A percentile compares a stretch with the other conserved stretches of the same genome.
These are phyloP conservation scores for Tritrichomonas musculus DNA, from an alignment of 208 protist genomes.

Conservation along the genomic window DNA sequence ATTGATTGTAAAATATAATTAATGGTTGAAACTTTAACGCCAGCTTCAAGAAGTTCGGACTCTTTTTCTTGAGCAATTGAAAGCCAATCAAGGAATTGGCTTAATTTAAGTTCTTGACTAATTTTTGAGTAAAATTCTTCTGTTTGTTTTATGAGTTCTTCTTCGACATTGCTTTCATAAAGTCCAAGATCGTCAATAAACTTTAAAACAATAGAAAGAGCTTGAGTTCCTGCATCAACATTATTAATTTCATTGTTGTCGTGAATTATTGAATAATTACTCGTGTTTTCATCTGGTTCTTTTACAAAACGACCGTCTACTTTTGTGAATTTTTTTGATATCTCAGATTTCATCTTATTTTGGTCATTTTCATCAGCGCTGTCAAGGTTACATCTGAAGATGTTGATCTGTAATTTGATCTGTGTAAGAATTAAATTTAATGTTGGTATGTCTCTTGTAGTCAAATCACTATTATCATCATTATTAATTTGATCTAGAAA, in stretches of 20 bases:
- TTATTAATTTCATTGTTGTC: too few species aligned
- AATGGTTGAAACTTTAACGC: neutral
- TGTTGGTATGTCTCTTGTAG: too few species aligned
- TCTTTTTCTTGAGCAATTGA: neutral
- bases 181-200: neutral
- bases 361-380: neutral
- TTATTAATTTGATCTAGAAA: neutral
- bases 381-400: neutral
- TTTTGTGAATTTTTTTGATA: too few species aligned
- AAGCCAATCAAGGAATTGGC: neutral
- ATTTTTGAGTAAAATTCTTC: neutral
- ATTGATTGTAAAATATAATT: neutral
- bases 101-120: neutral
- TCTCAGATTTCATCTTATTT: too few species aligned
- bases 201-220: too few species aligned
- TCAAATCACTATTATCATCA: too few species aligned
- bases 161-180: neutral
- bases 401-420: neutral
- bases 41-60: neutral
- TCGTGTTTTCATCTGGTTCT: too few species aligned
- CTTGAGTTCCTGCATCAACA: too few species aligned
- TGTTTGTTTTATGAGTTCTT: neutral
- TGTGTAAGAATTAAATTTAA: neutral
- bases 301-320: too few species aligned
- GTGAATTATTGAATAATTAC: too few species aligned